Base-by-base conservation (phyloP, 495 filamentous ascomycete species). In the Acidiella bohemica region DNA sequence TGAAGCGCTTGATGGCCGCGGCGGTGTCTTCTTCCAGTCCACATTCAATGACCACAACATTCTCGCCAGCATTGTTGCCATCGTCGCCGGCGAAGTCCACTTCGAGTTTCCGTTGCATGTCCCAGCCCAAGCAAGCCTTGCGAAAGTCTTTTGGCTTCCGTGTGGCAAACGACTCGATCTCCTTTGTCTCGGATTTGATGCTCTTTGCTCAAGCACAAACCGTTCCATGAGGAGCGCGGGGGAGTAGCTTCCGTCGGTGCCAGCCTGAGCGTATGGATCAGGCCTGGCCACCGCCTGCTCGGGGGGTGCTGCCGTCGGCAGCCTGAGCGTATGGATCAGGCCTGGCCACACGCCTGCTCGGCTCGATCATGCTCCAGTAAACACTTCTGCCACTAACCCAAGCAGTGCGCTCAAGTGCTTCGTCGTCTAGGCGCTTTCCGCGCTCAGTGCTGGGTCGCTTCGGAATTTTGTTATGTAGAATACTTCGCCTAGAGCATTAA, bases 401-500 rank as follows among this genome's bases (percentile, higher is more conserved):
- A 9, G 86, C 83, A 22, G 73, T 50, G 28, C 64, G 63, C 42
- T 86, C 76, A 2, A 76, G 60, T 13, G 65, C 61, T 46, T 65
- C 66, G 18, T 53, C 55, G 4, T 55, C 46, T 10, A 63, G 57
- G 5, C 61, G 60, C 38, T 24, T 54, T 13, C 43, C 53, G 30
- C 33, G 44, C 23, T 44, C 46, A n/a, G 39, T 14, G 6, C 48
- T 22, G 17, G 60, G 58, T 22, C 68, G 59, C 12, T 51, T 60
- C 0, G 84, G 82, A 80, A 62, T 20, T 80, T 75, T 5, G 69
- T 76, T 3, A 95, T 65, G 49, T 84, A 93, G 56, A 79, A 96
- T 1, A 93, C 66, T 56, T 97, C 90, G 1, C 90, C 90, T 11
- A 97, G 61, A 7, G 90, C 90, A 54, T 97, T 96, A 27, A 97